Conservation (phyloP, 2,329 filamentous ascomycete genomes). For the Fusarium xyrophilum region DNA sequence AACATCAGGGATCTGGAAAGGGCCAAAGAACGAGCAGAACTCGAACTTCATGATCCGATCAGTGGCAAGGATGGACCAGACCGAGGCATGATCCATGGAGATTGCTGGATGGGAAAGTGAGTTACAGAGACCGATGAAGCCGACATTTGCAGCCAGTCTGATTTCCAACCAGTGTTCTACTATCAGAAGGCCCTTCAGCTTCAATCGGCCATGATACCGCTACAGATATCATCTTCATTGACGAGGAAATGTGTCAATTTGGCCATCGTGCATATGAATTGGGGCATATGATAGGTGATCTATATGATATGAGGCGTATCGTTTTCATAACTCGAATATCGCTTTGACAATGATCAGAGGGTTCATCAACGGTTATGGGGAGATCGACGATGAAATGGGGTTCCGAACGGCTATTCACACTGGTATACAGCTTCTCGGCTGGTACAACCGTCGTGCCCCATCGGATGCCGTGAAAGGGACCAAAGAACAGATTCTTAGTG, state of each 20-base stretch:
- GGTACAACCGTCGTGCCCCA: background rate
- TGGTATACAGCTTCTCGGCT: background rate
- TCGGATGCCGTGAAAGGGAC: background rate
- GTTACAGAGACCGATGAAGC: background rate
- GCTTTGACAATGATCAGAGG: background rate
- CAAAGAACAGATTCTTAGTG: background rate
- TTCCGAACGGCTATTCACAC: background rate
- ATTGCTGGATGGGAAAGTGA: background rate
- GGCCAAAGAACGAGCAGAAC: background rate
- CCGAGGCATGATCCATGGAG: background rate
- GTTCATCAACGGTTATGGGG: background rate
- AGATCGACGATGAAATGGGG: background rate
- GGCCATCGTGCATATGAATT: background rate
- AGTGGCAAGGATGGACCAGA: background rate
- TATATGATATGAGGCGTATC: background rate
- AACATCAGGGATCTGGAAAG: background rate
- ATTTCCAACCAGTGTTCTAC: background rate
- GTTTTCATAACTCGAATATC: background rate
- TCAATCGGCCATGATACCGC: accelerated
- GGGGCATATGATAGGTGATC: background rate
- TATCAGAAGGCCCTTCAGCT: background rate
- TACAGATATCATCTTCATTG: background rate
- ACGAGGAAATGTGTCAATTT: background rate
- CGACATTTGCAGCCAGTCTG: accelerated
- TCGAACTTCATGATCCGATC: background rate